phyloP scores from a whole-genome alignment of 2,329 filamentous ascomycete species.

The Pseudocercospora pini-densiflorae region DNA sequence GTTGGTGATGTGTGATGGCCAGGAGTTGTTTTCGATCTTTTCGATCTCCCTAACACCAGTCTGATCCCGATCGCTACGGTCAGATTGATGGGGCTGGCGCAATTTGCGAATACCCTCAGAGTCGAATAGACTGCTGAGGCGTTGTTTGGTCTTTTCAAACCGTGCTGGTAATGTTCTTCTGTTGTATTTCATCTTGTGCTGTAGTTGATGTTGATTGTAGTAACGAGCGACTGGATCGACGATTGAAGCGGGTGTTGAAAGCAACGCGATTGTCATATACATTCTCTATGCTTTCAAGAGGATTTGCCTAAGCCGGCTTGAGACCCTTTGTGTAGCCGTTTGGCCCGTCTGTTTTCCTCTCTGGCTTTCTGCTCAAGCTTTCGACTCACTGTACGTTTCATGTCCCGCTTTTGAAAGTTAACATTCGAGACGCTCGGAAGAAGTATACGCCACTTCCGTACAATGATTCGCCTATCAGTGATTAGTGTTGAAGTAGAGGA shows the following conservation, averaged over 20 bases:
- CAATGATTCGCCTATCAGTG: neutral
- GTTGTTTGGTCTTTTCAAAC: slow-evolving; percentile 5
- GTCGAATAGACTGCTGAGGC: slow-evolving; percentile 1
- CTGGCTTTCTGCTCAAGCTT: slow-evolving; percentile 4
- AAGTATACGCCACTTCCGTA: slow-evolving; percentile 7
- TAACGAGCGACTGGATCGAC: neutral
- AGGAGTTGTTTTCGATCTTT: slow-evolving; percentile 7
- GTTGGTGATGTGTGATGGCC: neutral
- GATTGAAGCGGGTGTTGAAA: slow-evolving; percentile 8
- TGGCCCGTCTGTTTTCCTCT: neutral
- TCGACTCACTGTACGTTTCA: slow-evolving; percentile 8
- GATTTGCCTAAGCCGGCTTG: neutral
- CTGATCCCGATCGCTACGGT: slow-evolving; percentile 6
- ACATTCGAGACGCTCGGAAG: slow-evolving; percentile 10
- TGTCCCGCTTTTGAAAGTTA: neutral
- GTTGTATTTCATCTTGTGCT: neutral
- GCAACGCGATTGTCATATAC: slow-evolving; percentile 7
- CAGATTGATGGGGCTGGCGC: slow-evolving; percentile 6
- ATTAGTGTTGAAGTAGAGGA: slow-evolving; percentile 10
- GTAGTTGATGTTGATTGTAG: neutral
- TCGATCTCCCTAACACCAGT: slow-evolving; percentile 2
- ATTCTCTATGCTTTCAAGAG: neutral
- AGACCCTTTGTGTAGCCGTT: neutral
- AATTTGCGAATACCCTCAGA: neutral
- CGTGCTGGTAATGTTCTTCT: slow-evolving; percentile 3